Percentiles rank a stretch among this genome's conserved stretches.
These are phyloP conservation scores for Malassezia dermatis DNA, from an alignment of 1,284 basidiomycete species.

Conservation along the genomic window DNA sequence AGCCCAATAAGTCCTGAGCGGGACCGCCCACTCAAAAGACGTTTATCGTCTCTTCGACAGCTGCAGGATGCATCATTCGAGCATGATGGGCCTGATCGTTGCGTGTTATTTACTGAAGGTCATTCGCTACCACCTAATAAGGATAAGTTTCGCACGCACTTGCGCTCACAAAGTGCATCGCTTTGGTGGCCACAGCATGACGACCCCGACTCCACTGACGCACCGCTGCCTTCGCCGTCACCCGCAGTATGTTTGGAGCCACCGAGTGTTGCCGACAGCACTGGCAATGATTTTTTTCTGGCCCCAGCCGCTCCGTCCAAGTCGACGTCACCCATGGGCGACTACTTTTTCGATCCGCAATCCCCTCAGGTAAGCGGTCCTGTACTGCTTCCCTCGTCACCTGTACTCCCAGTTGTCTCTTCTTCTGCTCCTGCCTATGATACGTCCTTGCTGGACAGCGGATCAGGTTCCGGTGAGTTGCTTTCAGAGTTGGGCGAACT, in stretches of 20 bases:
- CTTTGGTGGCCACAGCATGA: slow-evolving; percentile 1
- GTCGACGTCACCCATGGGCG: slow-evolving; percentile 21
- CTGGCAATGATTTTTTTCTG: slow-evolving; percentile 1
- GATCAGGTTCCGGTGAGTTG: background rate
- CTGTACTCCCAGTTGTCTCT: background rate
- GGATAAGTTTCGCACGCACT: slow-evolving; percentile 1
- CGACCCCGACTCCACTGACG: background rate
- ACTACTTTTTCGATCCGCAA: slow-evolving; percentile 38
- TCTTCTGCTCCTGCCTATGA: background rate
- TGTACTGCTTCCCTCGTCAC: background rate
- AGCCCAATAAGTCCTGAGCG: slow-evolving; percentile 3
- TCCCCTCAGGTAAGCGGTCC: slow-evolving; percentile 24
- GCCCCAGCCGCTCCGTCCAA: background rate
- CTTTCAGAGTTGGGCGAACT: background rate
- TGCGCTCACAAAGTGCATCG: slow-evolving; percentile 10
- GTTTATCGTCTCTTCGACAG: slow-evolving; percentile 8
- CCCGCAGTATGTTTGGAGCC: background rate
- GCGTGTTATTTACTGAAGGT: background rate
- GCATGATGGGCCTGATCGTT: slow-evolving; percentile 1
- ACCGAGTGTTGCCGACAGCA: background rate
- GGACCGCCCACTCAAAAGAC: slow-evolving; percentile 8
- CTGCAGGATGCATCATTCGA: slow-evolving; percentile 6
- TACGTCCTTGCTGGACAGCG: background rate
- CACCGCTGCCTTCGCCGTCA: background rate
- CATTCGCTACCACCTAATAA: background rate